Evolutionary conservation across 495 filamentous ascomycete genomes (phyloP).

Genomic region (Annulohypoxylon moriforme): DNA sequence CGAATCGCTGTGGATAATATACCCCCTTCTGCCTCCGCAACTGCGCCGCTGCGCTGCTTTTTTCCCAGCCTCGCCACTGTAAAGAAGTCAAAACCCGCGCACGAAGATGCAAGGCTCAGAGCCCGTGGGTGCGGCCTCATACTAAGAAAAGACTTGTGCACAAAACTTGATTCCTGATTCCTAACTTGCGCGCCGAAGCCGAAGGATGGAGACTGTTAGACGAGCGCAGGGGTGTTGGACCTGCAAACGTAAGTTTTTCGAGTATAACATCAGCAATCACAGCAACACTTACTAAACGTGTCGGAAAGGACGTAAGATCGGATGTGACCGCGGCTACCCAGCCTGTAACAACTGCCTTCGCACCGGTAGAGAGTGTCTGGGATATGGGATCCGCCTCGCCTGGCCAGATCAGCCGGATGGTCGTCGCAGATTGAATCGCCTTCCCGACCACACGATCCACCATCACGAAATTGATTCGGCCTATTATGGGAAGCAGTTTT

Average conservation of each 20-base stretch:
- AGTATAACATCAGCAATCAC: slow-evolving; percentile 44
- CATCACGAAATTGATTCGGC: slow-evolving; percentile 41
- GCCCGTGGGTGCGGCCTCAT: slow-evolving; percentile 32
- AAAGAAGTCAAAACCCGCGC: slow-evolving; percentile 42
- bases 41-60: slow-evolving; percentile 37
- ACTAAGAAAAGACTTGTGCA: slow-evolving; percentile 30
- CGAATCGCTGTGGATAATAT: slow-evolving; percentile 38
- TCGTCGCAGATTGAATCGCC: slow-evolving; percentile 46
- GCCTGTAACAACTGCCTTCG: slow-evolving; percentile 55
- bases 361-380: slow-evolving; percentile 50
- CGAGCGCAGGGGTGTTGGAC: slow-evolving; percentile 54
- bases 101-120: slow-evolving; percentile 49
- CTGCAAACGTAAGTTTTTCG: slow-evolving; percentile 51
- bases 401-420: slow-evolving; percentile 54
- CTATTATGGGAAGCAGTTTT: slow-evolving; percentile 48
- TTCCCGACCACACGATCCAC: slow-evolving; percentile 45
- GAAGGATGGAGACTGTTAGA: slow-evolving; percentile 49
- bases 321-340: slow-evolving; percentile 54
- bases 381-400: slow-evolving; percentile 53
- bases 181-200: slow-evolving; percentile 12
- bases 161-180: slow-evolving; percentile 17
- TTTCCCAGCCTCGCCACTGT: slow-evolving; percentile 46
- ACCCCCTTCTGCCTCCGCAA: slow-evolving; percentile 41
- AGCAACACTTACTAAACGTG: slow-evolving; percentile 33
- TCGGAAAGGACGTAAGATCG: slow-evolving; percentile 51